phyloP scores from a whole-genome alignment of 2,329 filamentous ascomycete species.

The Phialemoniopsis sp. region DNA sequence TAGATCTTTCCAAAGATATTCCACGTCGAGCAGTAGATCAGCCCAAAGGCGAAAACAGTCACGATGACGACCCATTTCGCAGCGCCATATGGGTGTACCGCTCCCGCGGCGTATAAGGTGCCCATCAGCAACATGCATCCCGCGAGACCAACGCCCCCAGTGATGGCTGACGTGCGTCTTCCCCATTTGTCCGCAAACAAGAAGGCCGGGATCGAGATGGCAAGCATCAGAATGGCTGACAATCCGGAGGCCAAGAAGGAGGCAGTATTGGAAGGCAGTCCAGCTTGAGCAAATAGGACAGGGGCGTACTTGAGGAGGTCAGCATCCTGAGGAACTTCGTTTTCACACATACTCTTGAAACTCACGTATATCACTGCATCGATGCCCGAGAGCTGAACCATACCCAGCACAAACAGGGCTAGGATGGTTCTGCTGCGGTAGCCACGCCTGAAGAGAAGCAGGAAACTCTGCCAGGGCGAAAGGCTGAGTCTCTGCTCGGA shows the following conservation, averaged over 20 bases:
- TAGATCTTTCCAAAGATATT: slow-evolving; percentile 53
- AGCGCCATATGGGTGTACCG: slow-evolving; percentile 31
- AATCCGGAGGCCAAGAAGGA: slow-evolving; percentile 59
- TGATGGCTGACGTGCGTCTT: slow-evolving; percentile 47
- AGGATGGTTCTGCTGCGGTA: slow-evolving; percentile 43
- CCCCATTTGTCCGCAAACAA: slow-evolving; percentile 55
- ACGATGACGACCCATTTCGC: slow-evolving; percentile 47
- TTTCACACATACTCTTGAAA: slow-evolving; percentile 2
- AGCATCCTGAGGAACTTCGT: neutral
- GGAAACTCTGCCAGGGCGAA: slow-evolving; percentile 22
- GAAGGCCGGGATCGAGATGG: slow-evolving; percentile 51
- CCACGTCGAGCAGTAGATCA: slow-evolving; percentile 45
- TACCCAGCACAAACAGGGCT: slow-evolving; percentile 52
- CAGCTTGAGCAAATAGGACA: slow-evolving; percentile 54
- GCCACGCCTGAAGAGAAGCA: slow-evolving; percentile 28
- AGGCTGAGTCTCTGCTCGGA: slow-evolving; percentile 21
- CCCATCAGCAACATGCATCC: slow-evolving; percentile 51
- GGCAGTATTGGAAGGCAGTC: slow-evolving; percentile 46
- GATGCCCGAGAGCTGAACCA: slow-evolving; percentile 58
- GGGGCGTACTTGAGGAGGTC: slow-evolving; percentile 47
- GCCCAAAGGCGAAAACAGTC: slow-evolving; percentile 42
- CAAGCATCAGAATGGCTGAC: slow-evolving; percentile 54
- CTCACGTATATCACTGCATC: slow-evolving; percentile 58
- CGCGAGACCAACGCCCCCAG: slow-evolving; percentile 45
- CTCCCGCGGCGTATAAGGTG: slow-evolving; percentile 40